Evolutionary conservation across 2,329 filamentous ascomycete species (phyloP).

Genomic region (Chrysoporthe deuterocubensis): DNA sequence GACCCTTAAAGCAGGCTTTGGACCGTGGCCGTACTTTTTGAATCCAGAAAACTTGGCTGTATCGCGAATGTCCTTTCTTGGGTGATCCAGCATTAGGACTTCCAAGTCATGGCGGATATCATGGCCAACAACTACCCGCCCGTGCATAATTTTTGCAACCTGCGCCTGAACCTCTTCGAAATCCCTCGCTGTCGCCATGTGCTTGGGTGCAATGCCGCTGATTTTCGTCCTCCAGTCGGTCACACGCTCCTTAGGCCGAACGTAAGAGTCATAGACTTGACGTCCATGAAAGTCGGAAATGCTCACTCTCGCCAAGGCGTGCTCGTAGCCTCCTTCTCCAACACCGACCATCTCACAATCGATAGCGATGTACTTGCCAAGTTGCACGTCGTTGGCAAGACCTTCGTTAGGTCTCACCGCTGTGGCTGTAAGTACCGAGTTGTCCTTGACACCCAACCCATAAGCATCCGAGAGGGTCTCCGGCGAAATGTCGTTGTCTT

Average conservation of each 20-base stretch:
- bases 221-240: conserved; percentile 90
- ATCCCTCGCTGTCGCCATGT: conserved; percentile 70
- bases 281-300: conserved; percentile 92
- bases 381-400: conserved; percentile 62
- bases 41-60: conserved; percentile 80
- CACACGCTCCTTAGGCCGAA: conserved; percentile 75
- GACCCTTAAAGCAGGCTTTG: conserved; percentile 68
- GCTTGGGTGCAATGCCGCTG: conserved; percentile 76
- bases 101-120: conserved; percentile 80
- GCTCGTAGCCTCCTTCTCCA: conserved; percentile 69
- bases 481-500: conserved; percentile 63
- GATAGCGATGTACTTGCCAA: conserved; percentile 89
- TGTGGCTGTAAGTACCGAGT: conserved; percentile 51
- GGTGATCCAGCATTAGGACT: conserved; percentile 78
- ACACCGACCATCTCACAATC: conserved; percentile 99
- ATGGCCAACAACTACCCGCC: conserved; percentile 79
- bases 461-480: conserved; percentile 67
- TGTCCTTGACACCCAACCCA: conserved; percentile 54
- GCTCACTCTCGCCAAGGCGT: conserved; percentile 83
- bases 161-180: conserved; percentile 79
- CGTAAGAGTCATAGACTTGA: conserved; percentile 93
- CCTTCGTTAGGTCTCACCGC: conserved; percentile 67
- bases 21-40: conserved; percentile 68
- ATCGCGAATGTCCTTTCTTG: conserved; percentile 78
- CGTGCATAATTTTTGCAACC: conserved; percentile 70